These are phyloP conservation scores for Peronospora destructor DNA, from an alignment of 352 stramenopile species.

Conservation along the genomic window DNA sequence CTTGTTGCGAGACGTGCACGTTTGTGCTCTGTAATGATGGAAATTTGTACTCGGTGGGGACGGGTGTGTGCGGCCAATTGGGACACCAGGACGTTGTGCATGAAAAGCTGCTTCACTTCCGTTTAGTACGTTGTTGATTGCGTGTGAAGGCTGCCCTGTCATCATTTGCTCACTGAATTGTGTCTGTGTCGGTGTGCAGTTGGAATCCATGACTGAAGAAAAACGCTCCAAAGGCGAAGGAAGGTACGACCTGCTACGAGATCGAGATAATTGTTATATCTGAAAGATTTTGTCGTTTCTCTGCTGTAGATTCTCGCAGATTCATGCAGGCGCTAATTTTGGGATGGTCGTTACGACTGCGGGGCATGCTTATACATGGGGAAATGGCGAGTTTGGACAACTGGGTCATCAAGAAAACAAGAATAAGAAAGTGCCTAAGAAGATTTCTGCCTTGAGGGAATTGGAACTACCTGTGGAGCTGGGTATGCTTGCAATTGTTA, in stretches of 20 bases:
- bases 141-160: background rate
- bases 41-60: slow-evolving; percentile 72
- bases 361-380: slow-evolving; percentile 76
- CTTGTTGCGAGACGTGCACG: slow-evolving; percentile 54
- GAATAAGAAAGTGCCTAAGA: slow-evolving; percentile 80
- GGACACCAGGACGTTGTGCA: slow-evolving; percentile 73
- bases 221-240: slow-evolving; percentile 74
- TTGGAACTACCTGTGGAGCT: slow-evolving; percentile 65
- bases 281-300: background rate
- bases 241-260: slow-evolving; percentile 23
- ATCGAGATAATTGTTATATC: too few species aligned
- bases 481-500: slow-evolving; percentile 24
- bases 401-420: slow-evolving; percentile 83
- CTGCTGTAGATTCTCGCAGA: slow-evolving; percentile 42
- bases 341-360: slow-evolving; percentile 44
- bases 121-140: slow-evolving; percentile 44
- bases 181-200: slow-evolving; percentile 28
- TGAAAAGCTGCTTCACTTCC: slow-evolving; percentile 72
- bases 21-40: slow-evolving; percentile 60
- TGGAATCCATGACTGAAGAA: slow-evolving; percentile 62
- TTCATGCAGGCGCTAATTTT: slow-evolving; percentile 57
- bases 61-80: slow-evolving; percentile 48
- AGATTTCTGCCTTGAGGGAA: slow-evolving; percentile 75
- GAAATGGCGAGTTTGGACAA: slow-evolving; percentile 68
- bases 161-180: slow-evolving; percentile 2